phyloP scores from a whole-genome alignment of 2,329 filamentous ascomycete species.

The Fusarium graminum region DNA sequence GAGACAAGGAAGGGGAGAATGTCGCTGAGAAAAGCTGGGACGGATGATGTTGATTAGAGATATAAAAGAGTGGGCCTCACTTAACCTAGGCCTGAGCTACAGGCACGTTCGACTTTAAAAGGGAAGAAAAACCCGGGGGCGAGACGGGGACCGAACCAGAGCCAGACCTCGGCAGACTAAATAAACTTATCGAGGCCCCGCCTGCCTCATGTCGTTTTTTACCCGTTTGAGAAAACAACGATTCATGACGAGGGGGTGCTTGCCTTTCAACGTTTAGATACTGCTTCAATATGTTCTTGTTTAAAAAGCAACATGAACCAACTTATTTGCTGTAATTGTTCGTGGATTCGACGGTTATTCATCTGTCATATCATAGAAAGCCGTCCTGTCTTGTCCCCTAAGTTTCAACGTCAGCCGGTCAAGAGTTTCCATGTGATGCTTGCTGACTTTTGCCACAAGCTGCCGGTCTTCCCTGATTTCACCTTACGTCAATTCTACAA shows the following conservation, averaged over 20 bases:
- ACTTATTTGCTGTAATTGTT: not conserved
- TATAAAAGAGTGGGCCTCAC: conserved; percentile 31
- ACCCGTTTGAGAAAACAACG: conserved; percentile 21
- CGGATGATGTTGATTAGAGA: conserved; percentile 38
- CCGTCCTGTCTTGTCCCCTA: conserved; percentile 12
- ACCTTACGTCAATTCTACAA: conserved; percentile 11
- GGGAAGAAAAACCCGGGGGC: conserved; percentile 50
- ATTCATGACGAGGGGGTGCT: conserved; percentile 6
- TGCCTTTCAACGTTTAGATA: conserved; percentile 8
- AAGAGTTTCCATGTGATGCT: conserved; percentile 39
- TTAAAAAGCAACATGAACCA: not conserved
- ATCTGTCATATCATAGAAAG: not conserved
- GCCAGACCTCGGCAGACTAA: conserved; percentile 45
- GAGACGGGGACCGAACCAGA: conserved; percentile 37
- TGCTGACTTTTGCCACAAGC: conserved; percentile 35
- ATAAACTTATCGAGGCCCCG: conserved; percentile 20
- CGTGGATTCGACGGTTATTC: not conserved
- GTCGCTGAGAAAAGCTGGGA: conserved; percentile 32
- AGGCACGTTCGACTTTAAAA: conserved; percentile 31
- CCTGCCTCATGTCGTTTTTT: conserved; percentile 28
- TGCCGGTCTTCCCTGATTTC: conserved; percentile 13
- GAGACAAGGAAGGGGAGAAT: conserved; percentile 9
- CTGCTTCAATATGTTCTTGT: no score
- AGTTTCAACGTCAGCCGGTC: conserved; percentile 11
- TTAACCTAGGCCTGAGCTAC: conserved; percentile 16